Base-by-base conservation (phyloP, 257 asterid species). In the Gentiana straminea region DNA sequence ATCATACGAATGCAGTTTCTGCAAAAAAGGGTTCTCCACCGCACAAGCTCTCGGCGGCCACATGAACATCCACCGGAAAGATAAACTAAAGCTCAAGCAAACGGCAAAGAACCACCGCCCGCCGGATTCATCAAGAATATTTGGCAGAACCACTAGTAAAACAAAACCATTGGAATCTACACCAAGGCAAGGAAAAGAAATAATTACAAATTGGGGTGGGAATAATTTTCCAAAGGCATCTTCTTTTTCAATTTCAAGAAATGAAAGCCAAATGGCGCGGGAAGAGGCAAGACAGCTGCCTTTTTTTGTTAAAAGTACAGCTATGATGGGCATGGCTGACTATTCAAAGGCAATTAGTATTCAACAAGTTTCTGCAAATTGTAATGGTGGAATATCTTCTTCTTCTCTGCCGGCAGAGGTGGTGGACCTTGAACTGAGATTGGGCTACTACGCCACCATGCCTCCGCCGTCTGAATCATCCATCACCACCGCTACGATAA, bases 11-110 rank as follows among this genome's bases (percentile, higher is more conserved):
- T 66, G 71, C 62, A 59, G 24, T 60, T 66, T 66, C 3, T 66
- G 71, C 62, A 66, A 66, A 61, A 66, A 55, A 47, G 65, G 61
- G 2, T 66, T 59, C 54, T 52, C 71, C 37, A 66, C 53, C 33
- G 71, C 71, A 7, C 71, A 66, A 10, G 71, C 71, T 1, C 71
- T 66, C 0, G 71, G 71, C 53, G 71, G 71, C n/a, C 71, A 66
- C 62, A 66, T 66, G 71, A 66, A 66, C 13, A 66, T 66, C 34
- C 71, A 66, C 24, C 32, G 71, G 52, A 66, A 59, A 7, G 66
- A 59, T 3, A 66, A 66, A 45, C 65, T 52, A 9, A 66, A 66
- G 52, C 66, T 66, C 11, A 66, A 50, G 52, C 58, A 55, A 47
- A 38, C 58, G 9, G 33, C 66, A 52, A 55, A 3, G 4, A 41